These are phyloP conservation scores for Apiospora pterosperma DNA, from an alignment of 2,329 filamentous ascomycete genomes.

Conservation along the genomic window DNA sequence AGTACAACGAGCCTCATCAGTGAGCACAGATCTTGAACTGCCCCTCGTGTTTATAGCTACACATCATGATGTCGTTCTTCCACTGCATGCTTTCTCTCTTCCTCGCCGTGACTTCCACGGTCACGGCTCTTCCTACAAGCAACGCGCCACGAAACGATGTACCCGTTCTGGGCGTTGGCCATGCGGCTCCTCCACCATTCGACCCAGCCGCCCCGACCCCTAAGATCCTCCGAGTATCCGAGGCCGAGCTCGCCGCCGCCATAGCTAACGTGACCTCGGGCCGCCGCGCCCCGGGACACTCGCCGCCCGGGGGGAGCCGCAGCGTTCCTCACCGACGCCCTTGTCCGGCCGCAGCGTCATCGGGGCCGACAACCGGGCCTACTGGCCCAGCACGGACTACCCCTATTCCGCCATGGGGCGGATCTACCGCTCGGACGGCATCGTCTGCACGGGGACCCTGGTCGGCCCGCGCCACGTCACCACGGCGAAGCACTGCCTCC, in stretches of 20 bases:
- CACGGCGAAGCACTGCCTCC: slow-evolving; percentile 24
- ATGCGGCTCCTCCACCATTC: not conserved
- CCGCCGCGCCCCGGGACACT: not conserved
- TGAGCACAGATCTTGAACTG: not conserved
- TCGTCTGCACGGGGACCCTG: slow-evolving; percentile 23
- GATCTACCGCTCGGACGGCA: slow-evolving; percentile 17
- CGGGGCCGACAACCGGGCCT: slow-evolving; percentile 18
- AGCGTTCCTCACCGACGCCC: not conserved
- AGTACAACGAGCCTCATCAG: not conserved
- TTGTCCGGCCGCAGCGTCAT: slow-evolving; percentile 15
- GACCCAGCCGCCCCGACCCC: not conserved
- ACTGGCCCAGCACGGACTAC: slow-evolving; percentile 14
- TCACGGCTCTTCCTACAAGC: not conserved
- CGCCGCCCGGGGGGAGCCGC: not conserved
- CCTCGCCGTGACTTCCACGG: not conserved
- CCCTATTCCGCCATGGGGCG: slow-evolving; percentile 19
- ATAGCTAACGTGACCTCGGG: not conserved
- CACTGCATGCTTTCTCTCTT: not conserved
- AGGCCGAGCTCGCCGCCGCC: not conserved
- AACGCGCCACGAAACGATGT: not conserved
- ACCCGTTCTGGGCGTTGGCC: not conserved
- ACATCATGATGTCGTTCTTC: not conserved
- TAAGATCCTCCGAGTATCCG: not conserved
- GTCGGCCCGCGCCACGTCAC: slow-evolving; percentile 26
- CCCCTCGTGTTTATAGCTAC: not conserved